Conservation (phyloP, 2,329 filamentous ascomycete species). For the Metarhizium robertsii region DNA sequence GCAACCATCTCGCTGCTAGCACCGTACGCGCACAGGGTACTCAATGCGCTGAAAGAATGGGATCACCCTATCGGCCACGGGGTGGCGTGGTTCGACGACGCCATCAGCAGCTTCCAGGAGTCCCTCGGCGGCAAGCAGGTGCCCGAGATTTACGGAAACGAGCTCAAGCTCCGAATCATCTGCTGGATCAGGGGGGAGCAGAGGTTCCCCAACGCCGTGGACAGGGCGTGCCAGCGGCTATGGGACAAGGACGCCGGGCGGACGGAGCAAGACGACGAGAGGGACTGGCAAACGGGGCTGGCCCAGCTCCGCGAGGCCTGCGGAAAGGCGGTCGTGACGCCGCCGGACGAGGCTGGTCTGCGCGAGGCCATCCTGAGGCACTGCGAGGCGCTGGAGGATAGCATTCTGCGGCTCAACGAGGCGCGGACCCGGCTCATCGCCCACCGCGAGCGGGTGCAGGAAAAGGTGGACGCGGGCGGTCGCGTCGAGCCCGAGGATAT, state of each 20-base stretch:
- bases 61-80: conserved; percentile 2
- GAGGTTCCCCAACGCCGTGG: neutral
- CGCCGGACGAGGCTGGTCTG: neutral
- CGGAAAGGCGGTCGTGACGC: neutral
- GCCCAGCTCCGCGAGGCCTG: neutral
- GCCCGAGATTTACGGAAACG: neutral
- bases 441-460: neutral
- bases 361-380: accelerated
- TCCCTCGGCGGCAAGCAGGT: neutral
- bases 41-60: neutral
- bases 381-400: neutral
- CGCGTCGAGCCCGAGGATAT: neutral
- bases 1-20: no score
- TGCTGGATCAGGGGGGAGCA: neutral
- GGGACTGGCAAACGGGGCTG: neutral
- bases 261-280: neutral
- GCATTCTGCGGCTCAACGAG: neutral
- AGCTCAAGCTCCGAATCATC: neutral
- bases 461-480: neutral
- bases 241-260: neutral
- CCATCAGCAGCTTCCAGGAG: neutral
- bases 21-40: no score
- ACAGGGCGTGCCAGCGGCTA: neutral
- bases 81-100: conserved; percentile 1
- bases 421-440: neutral